Conservation (phyloP, 148 eudicot genomes). For the Amaranthus cruentus region DNA sequence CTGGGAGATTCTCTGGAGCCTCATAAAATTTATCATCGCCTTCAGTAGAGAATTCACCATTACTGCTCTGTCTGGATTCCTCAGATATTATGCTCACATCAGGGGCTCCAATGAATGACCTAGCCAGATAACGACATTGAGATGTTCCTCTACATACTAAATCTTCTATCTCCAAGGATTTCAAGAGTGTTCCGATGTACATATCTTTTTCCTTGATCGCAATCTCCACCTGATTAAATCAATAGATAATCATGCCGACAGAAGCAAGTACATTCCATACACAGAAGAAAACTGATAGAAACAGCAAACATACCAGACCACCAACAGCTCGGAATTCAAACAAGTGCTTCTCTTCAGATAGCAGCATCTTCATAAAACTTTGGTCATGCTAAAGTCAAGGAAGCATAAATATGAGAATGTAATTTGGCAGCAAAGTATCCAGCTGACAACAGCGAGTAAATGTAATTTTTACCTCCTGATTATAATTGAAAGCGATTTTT, state of each 20-base stretch:
- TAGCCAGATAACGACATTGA: slow-evolving; percentile 60
- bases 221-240: slow-evolving; percentile 66
- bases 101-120: slow-evolving; percentile 65
- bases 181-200: slow-evolving; percentile 81
- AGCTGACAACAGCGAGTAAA: slow-evolving; percentile 2
- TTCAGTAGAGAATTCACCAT: slow-evolving; percentile 47
- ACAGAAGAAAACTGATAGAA: slow-evolving; percentile 3
- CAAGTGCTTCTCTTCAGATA: slow-evolving; percentile 71
- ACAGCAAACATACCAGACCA: slow-evolving; percentile 63
- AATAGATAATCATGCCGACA: slow-evolving; percentile 16
- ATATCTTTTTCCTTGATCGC: slow-evolving; percentile 73
- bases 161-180: slow-evolving; percentile 90
- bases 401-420: slow-evolving; percentile 9
- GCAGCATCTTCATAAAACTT: slow-evolving; percentile 63
- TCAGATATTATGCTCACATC: slow-evolving; percentile 40
- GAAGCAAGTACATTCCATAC: slow-evolving; percentile 1
- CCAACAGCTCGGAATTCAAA: slow-evolving; percentile 97
- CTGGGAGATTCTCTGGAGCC: slow-evolving; percentile 73
- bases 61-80: slow-evolving; percentile 28
- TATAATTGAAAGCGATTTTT: slow-evolving; percentile 68
- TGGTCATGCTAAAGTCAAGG: slow-evolving; percentile 38
- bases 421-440: background rate
- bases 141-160: slow-evolving; percentile 52
- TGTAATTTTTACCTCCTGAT: slow-evolving; percentile 42
- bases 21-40: slow-evolving; percentile 85